Base-by-base conservation (phyloP, 352 stramenopile genomes). In the Lagenidium giganteum region DNA sequence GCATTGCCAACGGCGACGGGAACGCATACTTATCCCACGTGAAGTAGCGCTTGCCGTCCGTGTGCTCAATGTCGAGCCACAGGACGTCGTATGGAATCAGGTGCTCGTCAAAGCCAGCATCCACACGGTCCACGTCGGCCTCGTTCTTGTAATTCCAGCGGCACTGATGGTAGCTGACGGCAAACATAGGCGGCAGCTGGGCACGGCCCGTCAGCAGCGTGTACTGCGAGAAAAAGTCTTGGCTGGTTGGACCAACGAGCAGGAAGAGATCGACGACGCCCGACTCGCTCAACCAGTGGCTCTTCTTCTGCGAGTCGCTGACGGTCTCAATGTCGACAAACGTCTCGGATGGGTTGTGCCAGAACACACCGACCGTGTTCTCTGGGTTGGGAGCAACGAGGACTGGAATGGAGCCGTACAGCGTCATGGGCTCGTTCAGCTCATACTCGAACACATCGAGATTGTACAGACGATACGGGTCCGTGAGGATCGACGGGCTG, bases 401-500 rank as follows among this genome's bases (percentile, higher is more conserved):
- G 55, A 91, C 51, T 2, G 79, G 74, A 39, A 87, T 92, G 17
- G 73, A 64, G 16, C 96, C 96, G 70, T 99, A 99, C 25, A 99
- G 69, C 31, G 96, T 93, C 93, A 99, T 99, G n/a, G 96, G 91
- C 23, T 96, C 87, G 60, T 99, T 92, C 47, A 99, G 73, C 48
- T 99, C 96, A 68, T 99, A 99, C 74, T 99, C 97, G 60, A 99
- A 99, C 16, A 99, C 97, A 59, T 99, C 97, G 25, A 99, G 76
- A 54, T 98, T 99, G 73, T 99, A 99, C 38, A 99, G 76, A 7
- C 97, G 86, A 65, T 99, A 99, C 7, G 97, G 97, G 47, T 99
- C 95, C n/a, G 61, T 70, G 8, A 78, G 18, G 3, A 63, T 60
- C 42, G 67, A 73, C 22, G 33, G 36, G 24, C 26, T 45, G 22